Percentiles rank a stretch among this genome's conserved stretches.
These are phyloP conservation scores for Camellia oleifera DNA, from an alignment of 179 eudicot genomes.

Conservation along the genomic window DNA sequence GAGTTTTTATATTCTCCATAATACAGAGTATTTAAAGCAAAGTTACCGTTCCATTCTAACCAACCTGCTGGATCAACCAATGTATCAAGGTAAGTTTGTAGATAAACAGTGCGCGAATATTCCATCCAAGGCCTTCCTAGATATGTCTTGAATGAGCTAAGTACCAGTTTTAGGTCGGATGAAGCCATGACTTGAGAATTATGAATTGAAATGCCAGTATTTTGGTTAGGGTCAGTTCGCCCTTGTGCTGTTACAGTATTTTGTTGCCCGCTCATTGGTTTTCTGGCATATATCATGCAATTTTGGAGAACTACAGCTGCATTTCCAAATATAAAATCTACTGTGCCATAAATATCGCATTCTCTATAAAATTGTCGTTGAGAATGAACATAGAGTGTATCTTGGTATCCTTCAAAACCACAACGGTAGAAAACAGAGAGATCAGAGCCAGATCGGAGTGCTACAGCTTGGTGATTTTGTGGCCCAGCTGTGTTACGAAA, in stretches of 20 bases:
- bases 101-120: slow-evolving; percentile 44
- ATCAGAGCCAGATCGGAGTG: slow-evolving; percentile 55
- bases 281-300: slow-evolving; percentile 42
- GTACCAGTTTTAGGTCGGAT: slow-evolving; percentile 31
- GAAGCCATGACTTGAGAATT: slow-evolving; percentile 44
- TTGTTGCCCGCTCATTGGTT: slow-evolving; percentile 38
- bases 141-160: slow-evolving; percentile 30
- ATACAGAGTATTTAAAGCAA: slow-evolving; percentile 39
- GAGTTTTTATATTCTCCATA: slow-evolving; percentile 51
- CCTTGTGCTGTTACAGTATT: slow-evolving; percentile 60
- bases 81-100: slow-evolving; percentile 32
- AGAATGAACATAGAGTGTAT: slow-evolving; percentile 54
- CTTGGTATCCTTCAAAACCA: slow-evolving; percentile 53
- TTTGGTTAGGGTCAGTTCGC: slow-evolving; percentile 55
- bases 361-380: slow-evolving; percentile 60
- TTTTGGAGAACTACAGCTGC: slow-evolving; percentile 57
- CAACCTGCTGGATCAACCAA: slow-evolving; percentile 42
- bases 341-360: slow-evolving; percentile 53
- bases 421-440: slow-evolving; percentile 59
- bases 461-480: slow-evolving; percentile 48
- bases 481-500: slow-evolving; percentile 58
- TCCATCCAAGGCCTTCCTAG: slow-evolving; percentile 60
- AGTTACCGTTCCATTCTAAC: slow-evolving; percentile 35
- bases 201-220: slow-evolving; percentile 62
- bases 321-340: slow-evolving; percentile 57